Evolutionary conservation across 306 rosid genomes (phyloP), one percentile per base, ranked within the genome.

Genomic region (Vigna nakashimae): DNA sequence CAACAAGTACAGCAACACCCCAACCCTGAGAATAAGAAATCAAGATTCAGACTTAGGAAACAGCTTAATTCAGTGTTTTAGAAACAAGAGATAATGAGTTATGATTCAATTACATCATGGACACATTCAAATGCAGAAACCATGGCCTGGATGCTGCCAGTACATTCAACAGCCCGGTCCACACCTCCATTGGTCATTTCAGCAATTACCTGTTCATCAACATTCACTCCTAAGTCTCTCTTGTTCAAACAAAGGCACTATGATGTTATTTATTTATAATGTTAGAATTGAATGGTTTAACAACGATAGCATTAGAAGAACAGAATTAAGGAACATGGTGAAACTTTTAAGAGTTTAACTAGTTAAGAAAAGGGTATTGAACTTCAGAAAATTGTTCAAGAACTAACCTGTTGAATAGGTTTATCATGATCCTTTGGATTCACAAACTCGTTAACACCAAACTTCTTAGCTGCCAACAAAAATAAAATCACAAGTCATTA

Each of bases 401-500:
- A 70, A 62, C 89, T 53, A 78, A 89, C 97, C 91, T 91, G 22
- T 71, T 94, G 97, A 55, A 90, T 84, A 24, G 98, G 98, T 32
- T 94, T 94, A 85, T 79, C 71, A 38, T 94, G 91, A 17, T 91
- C 97, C 84, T 85, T 94, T 11, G 98, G 98, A 84, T 94, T 94
- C 84, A 91, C 94, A 14, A 91, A 94, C 63, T 94, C 89, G 63
- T 69, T 94, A 15, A 88, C 91, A 0, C 98, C 98, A 65, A 94
- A 91, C 74, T 88, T 94, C 82, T 91, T 94, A 78, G 97, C 97
- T 93, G 91, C 38, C 82, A 81, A 69, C 4, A 51, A 62, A 20
- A 74, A 53, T 2, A 43, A 40, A 9, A 15, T 9, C 45, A 55
- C 5, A 3, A 73, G 43, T 65, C 64, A 59, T 16, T 69, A 73